Conservation (phyloP, 2,329 filamentous ascomycete species). For the Hymenoscyphus linearis region DNA sequence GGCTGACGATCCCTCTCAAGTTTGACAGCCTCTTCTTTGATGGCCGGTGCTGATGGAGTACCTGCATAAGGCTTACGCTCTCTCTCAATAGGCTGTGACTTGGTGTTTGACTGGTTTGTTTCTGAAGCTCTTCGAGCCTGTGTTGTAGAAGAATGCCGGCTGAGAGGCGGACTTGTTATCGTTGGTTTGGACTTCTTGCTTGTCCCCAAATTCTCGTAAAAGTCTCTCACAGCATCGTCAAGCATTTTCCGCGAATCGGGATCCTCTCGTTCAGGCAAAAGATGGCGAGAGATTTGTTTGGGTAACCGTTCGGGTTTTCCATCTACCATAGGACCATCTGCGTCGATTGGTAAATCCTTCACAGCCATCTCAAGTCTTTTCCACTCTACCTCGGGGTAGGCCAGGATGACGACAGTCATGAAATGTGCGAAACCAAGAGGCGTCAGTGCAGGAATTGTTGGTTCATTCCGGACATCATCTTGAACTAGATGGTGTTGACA, state of each 20-base stretch:
- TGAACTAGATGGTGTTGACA: constrained; percentile 63
- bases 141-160: constrained; percentile 22
- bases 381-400: constrained; percentile 71
- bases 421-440: constrained; percentile 64
- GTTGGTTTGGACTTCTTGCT: constrained; percentile 37
- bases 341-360: constrained; percentile 61
- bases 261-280: constrained; percentile 61
- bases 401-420: constrained; percentile 67
- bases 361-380: constrained; percentile 64
- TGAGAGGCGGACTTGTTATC: constrained; percentile 24
- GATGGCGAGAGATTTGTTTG: constrained; percentile 67
- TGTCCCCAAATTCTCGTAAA: constrained; percentile 38
- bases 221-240: constrained; percentile 52
- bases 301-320: constrained; percentile 69
- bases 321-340: constrained; percentile 49
- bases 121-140: constrained; percentile 23
- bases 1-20: constrained; percentile 63
- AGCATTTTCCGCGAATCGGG: constrained; percentile 53
- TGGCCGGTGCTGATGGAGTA: constrained; percentile 32
- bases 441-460: constrained; percentile 60
- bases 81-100: constrained; percentile 32
- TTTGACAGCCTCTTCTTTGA: constrained; percentile 41
- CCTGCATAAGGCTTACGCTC: constrained; percentile 36
- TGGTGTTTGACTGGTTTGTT: constrained; percentile 20
- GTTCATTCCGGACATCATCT: constrained; percentile 43